Conservation (phyloP, 106 monocot genomes). For the Acorus calamus region DNA sequence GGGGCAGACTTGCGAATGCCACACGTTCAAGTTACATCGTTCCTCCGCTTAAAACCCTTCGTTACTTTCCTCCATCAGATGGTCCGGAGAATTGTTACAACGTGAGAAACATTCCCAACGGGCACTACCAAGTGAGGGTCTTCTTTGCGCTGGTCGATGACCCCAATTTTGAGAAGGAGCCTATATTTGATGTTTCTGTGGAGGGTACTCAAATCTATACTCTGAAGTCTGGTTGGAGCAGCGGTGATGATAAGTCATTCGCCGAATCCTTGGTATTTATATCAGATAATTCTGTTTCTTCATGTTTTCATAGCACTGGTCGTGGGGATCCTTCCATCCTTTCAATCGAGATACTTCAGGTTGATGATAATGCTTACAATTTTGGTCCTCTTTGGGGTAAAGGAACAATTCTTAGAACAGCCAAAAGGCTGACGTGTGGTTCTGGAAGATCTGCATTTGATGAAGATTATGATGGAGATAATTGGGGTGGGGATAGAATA, state of each 20-base stretch:
- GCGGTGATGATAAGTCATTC: slow-evolving; percentile 65
- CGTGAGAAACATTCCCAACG: slow-evolving; percentile 51
- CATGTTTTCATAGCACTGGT: slow-evolving; percentile 90
- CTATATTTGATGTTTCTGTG: slow-evolving; percentile 81
- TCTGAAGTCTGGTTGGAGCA: slow-evolving; percentile 79
- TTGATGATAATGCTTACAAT: slow-evolving; percentile 54
- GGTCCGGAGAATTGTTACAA: slow-evolving; percentile 95
- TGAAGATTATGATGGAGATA: slow-evolving; percentile 66
- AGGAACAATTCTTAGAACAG: slow-evolving; percentile 54
- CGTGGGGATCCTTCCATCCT: slow-evolving; percentile 92
- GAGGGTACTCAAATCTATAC: slow-evolving; percentile 83
- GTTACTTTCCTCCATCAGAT: slow-evolving; percentile 91
- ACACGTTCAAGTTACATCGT: slow-evolving; percentile 37
- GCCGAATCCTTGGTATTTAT: slow-evolving; percentile 62
- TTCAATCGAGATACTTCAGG: slow-evolving; percentile 84
- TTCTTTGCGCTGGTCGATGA: slow-evolving; percentile 65
- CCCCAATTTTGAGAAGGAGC: slow-evolving; percentile 54
- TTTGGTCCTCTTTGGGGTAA: slow-evolving; percentile 45
- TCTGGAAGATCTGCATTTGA: slow-evolving; percentile 68
- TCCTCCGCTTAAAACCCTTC: slow-evolving; percentile 78
- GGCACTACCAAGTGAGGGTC: slow-evolving; percentile 60
- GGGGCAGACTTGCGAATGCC: slow-evolving; percentile 67
- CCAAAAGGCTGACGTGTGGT: slow-evolving; percentile 74
- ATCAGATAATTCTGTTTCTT: slow-evolving; percentile 31
- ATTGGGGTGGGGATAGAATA: slow-evolving; percentile 93